Evolutionary conservation across 768 basidiomycete species (phyloP).

Genomic region (Harrya chromipes): DNA sequence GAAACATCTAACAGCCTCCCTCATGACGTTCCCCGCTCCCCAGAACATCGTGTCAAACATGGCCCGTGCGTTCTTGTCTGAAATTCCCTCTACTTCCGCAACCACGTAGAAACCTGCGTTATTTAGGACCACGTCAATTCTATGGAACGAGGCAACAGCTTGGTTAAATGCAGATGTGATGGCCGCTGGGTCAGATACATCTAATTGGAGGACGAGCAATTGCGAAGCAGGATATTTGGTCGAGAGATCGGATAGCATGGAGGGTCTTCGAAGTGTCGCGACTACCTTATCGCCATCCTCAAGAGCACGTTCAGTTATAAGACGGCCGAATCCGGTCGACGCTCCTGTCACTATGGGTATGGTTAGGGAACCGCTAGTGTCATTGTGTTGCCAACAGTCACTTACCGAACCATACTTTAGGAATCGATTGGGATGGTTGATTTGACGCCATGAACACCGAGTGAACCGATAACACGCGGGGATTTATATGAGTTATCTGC

Average conservation of each 20-base stretch:
- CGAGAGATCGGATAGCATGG: slow-evolving; percentile 30
- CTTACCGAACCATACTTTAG: slow-evolving; percentile 26
- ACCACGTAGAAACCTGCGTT: slow-evolving; percentile 38
- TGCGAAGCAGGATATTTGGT: slow-evolving; percentile 29
- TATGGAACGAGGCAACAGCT: slow-evolving; percentile 34
- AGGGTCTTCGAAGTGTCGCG: slow-evolving; percentile 44
- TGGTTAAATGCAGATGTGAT: slow-evolving; percentile 36
- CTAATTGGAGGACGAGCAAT: slow-evolving; percentile 40
- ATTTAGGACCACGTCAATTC: slow-evolving; percentile 45
- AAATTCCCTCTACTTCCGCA: slow-evolving; percentile 71
- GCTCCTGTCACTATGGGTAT: slow-evolving; percentile 39
- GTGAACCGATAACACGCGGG: neutral
- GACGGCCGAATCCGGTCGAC: slow-evolving; percentile 39
- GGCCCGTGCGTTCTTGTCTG: slow-evolving; percentile 78
- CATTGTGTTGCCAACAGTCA: neutral
- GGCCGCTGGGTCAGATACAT: slow-evolving; percentile 35
- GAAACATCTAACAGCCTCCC: slow-evolving; percentile 34
- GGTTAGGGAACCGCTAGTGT: neutral
- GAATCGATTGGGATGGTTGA: neutral
- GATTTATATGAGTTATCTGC: neutral
- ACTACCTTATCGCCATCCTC: slow-evolving; percentile 38
- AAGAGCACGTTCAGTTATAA: slow-evolving; percentile 34
- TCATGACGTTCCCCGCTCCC: slow-evolving; percentile 32
- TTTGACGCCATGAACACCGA: neutral
- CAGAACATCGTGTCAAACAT: slow-evolving; percentile 39